phyloP scores from a whole-genome alignment of 1,284 basidiomycete species.

The Phylloboletellus chloephorus region DNA sequence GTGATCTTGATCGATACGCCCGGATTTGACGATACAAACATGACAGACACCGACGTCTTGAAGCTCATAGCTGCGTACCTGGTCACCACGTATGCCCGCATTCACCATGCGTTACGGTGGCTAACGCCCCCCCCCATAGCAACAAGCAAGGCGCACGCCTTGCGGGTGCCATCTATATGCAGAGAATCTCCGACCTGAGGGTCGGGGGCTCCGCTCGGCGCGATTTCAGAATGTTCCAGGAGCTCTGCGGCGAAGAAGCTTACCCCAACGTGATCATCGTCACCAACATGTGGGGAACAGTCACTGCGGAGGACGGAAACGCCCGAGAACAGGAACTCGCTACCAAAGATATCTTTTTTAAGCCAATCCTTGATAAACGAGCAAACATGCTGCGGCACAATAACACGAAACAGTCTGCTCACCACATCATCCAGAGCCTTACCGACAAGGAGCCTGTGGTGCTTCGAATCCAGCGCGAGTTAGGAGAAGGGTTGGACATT shows the following conservation, averaged over 20 bases:
- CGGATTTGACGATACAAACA: conserved; percentile 36
- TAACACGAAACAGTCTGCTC: conserved; percentile 32
- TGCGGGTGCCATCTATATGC: conserved; percentile 48
- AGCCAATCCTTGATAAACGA: conserved; percentile 35
- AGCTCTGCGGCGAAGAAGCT: conserved; percentile 46
- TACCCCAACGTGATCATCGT: conserved; percentile 45
- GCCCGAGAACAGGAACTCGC: conserved; percentile 34
- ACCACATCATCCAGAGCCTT: conserved; percentile 34
- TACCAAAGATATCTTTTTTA: conserved; percentile 38
- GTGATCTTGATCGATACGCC: conserved; percentile 36
- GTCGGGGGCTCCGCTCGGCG: conserved; percentile 46
- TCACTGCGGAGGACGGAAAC: conserved; percentile 31
- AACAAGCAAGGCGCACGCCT: conserved; percentile 35
- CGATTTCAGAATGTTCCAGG: conserved; percentile 47
- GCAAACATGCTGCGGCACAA: conserved; percentile 37
- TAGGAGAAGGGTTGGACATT: conserved; percentile 35
- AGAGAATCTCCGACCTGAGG: conserved; percentile 48
- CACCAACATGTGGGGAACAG: conserved; percentile 48
- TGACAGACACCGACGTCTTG: conserved; percentile 35
- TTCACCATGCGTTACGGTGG: neutral
- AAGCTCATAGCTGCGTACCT: conserved; percentile 35
- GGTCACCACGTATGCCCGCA: conserved; percentile 27
- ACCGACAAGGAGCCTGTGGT: conserved; percentile 30
- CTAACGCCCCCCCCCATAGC: conserved; percentile 25
- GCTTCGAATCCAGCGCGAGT: conserved; percentile 39